Conservation (phyloP, 2,329 filamentous ascomycete species). For the Samsoniella hepiali region DNA sequence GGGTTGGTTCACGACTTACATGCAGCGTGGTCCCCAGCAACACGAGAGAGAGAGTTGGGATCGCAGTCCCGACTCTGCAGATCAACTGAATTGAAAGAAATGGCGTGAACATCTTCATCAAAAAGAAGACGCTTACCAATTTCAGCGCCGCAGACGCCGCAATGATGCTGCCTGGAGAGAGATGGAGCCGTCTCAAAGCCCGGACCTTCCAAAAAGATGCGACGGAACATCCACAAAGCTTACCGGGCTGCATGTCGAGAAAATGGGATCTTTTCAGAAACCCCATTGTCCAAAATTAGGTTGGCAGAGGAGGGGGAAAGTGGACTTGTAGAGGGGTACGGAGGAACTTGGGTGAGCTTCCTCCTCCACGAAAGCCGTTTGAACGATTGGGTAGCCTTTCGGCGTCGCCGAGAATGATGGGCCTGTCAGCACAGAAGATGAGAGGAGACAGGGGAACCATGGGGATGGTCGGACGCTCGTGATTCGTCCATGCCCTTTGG, state of each 20-base stretch:
- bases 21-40: neutral
- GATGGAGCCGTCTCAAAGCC: neutral
- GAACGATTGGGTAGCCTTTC: neutral
- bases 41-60: neutral
- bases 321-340: no score
- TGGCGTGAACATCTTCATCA: neutral
- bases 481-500: neutral
- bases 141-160: neutral
- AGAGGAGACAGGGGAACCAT: neutral
- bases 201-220: neutral
- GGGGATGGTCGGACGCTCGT: neutral
- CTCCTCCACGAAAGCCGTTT: neutral
- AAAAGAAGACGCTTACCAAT: neutral
- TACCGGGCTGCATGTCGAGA: neutral
- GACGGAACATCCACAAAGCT: neutral
- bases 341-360: neutral
- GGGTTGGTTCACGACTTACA: neutral
- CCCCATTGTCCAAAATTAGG: neutral
- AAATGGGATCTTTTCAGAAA: neutral
- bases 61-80: neutral
- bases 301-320: no score
- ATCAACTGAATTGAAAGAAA: neutral
- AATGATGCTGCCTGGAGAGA: neutral
- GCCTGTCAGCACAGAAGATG: slow-evolving; percentile 5
- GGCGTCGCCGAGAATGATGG: slow-evolving; percentile 1